Base-by-base conservation (phyloP, 495 filamentous ascomycete genomes). In the Aspergillus hancockii region DNA sequence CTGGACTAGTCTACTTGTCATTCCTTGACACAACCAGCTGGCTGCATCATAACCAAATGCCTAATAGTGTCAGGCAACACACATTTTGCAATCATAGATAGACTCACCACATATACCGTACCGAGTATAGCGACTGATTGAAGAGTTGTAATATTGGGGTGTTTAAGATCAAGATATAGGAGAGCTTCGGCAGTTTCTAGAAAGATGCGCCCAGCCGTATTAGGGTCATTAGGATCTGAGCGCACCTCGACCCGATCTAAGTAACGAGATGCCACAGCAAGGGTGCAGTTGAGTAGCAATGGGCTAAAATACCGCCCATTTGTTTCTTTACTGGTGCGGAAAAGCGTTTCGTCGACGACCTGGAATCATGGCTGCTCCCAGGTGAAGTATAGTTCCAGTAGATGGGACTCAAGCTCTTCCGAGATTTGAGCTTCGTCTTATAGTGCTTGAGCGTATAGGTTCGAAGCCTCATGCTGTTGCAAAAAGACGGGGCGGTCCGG, bases 331-430 rank as follows among this genome's bases (percentile, higher is more conserved):
- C 92, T 90, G 25, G 80, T 72, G 55, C 89, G 70, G 64, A 95
- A 93, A 54, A 89, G 81, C 49, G 86, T 83, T 52, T 91, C 87
- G 56, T 85, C 86, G 40, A 95, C 80, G 4, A 89, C 79, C 8
- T 86, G 83, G 64, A 89, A 86, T 54, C 85, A 88, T 2, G 89
- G 88, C 61, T 93, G 89, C 63, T 89, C 86, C 90, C 90, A 94
- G 65, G 82, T 84, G 58, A 95, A 93, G 71, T 90, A 93, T 16
- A 93, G 72, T 14, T 67, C 60, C 8, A 75, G 52, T 28, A 75
- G 40, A 47, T 67, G 58, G 1, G 60, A 57, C 46, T 61, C 45
- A 10, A 73, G 64, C 18, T 67, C 64, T 9, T 67, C 58, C 23
- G 64, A 58, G 5, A 65, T 41, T 21, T 12, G 22, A 19, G 12